Percentiles rank a stretch among this genome's conserved stretches.
These are phyloP conservation scores for Linanthus parryae DNA, from an alignment of 148 eudicot genomes.

Conservation along the genomic window DNA sequence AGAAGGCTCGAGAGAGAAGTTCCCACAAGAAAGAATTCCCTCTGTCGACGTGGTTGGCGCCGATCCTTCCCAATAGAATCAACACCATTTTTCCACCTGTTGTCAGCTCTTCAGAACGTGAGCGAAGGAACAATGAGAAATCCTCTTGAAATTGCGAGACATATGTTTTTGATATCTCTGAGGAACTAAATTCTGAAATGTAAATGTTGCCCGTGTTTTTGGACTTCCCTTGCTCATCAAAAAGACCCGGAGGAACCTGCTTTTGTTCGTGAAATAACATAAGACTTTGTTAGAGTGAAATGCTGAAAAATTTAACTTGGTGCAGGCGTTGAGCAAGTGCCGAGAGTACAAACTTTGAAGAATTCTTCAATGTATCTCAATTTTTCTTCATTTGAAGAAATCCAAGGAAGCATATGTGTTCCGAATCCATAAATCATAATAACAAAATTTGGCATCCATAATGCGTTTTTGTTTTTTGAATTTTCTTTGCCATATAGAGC, in stretches of 20 bases:
- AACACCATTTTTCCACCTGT: constrained; percentile 65
- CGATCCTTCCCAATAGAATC: constrained; percentile 61
- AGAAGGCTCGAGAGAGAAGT: constrained; percentile 56
- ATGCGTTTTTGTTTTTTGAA: no score
- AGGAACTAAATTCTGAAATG: constrained; percentile 60
- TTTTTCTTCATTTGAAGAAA: no score
- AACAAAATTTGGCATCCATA: no score
- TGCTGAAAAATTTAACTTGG: no score
- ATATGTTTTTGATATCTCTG: constrained; percentile 44
- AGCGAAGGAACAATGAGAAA: constrained; percentile 50
- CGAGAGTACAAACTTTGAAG: no score
- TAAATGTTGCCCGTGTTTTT: constrained; percentile 66
- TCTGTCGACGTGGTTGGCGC: constrained; percentile 45
- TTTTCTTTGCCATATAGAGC: no score
- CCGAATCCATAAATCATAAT: no score
- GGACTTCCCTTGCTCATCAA: constrained; percentile 46
- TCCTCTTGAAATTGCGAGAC: constrained; percentile 58
- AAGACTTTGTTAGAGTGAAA: no score
- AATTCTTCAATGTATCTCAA: no score
- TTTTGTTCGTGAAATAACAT: no score
- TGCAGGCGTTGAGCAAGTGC: no score
- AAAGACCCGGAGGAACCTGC: constrained; percentile 68
- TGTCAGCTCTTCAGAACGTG: constrained; percentile 58
- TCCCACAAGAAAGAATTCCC: constrained; percentile 79
- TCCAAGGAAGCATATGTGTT: no score